phyloP scores from a whole-genome alignment of 75 land plant genomes.

The Picea sitchensis region DNA sequence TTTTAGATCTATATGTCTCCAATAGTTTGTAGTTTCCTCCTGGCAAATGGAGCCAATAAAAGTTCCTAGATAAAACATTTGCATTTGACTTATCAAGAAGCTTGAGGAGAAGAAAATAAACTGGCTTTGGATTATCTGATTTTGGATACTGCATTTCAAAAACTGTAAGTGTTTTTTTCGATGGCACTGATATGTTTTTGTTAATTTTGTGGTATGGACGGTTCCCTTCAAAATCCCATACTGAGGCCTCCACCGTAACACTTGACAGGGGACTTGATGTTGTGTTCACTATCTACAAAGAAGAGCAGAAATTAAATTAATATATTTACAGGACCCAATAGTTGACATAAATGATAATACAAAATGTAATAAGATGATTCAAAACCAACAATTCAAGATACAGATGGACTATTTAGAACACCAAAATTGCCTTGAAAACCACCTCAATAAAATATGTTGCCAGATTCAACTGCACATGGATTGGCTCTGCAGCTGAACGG shows the following conservation, averaged over 20 bases:
- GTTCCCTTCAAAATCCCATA: constrained; percentile 81
- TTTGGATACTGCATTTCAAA: constrained; percentile 57
- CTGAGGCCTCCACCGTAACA: constrained; percentile 65
- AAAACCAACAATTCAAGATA: background rate
- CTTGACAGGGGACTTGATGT: constrained; percentile 47
- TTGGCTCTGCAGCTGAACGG: constrained; percentile 84
- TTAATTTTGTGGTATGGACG: constrained; percentile 50
- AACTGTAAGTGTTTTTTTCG: constrained; percentile 48
- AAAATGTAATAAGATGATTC: background rate
- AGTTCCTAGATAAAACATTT: constrained; percentile 77
- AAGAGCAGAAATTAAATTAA: background rate
- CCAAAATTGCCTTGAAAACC: background rate
- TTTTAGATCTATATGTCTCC: constrained; percentile 49
- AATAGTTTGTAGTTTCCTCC: constrained; percentile 72
- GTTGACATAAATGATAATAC: background rate
- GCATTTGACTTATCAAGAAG: constrained; percentile 45
- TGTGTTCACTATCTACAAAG: constrained; percentile 77
- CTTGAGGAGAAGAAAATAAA: constrained; percentile 86
- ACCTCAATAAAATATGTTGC: constrained; percentile 86
- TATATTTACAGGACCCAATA: constrained; percentile 4
- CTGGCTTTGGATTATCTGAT: constrained; percentile 53
- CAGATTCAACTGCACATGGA: constrained; percentile 93
- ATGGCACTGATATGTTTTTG: constrained; percentile 43
- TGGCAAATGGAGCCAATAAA: constrained; percentile 86
- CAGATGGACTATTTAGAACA: background rate